phyloP scores from a whole-genome alignment of 108 stramenopile genomes.

The Craspedostauros australis region DNA sequence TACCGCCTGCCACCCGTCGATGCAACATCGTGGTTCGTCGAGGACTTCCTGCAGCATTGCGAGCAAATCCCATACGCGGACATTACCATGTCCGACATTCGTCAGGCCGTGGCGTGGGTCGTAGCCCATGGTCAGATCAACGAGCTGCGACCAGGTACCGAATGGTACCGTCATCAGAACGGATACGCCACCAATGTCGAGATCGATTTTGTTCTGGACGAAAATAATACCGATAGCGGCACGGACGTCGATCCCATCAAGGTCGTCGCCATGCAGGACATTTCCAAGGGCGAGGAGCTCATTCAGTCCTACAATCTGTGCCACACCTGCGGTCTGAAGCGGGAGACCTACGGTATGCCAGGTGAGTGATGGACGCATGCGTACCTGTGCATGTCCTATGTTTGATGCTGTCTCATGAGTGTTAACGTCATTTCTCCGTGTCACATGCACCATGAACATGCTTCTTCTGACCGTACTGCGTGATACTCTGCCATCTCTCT shows the following conservation, averaged over 20 bases:
- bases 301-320: slow-evolving; percentile 63
- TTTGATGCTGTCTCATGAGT: too few relatives aligned
- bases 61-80: slow-evolving; percentile 5
- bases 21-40: slow-evolving; percentile 7
- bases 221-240: too few relatives aligned
- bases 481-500: too few relatives aligned
- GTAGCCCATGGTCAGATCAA: slow-evolving; percentile 60
- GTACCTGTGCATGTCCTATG: too few relatives aligned
- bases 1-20: neutral
- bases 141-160: too few relatives aligned
- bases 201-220: too few relatives aligned
- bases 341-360: slow-evolving; percentile 37
- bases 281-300: slow-evolving; percentile 55
- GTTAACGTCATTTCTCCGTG: too few relatives aligned
- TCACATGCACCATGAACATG: too few relatives aligned
- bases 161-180: slow-evolving; percentile 33
- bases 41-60: slow-evolving; percentile 13
- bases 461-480: too few relatives aligned
- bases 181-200: slow-evolving; percentile 27
- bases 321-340: slow-evolving; percentile 25
- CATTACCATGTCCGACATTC: too few relatives aligned
- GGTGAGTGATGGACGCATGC: too few relatives aligned
- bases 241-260: too few relatives aligned
- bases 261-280: slow-evolving; percentile 24
- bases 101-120: slow-evolving; percentile 22